Evolutionary conservation across 139 green algal species (phyloP), one percentile per base, ranked within the genome.

Genomic region (Coelastrella sp.): DNA sequence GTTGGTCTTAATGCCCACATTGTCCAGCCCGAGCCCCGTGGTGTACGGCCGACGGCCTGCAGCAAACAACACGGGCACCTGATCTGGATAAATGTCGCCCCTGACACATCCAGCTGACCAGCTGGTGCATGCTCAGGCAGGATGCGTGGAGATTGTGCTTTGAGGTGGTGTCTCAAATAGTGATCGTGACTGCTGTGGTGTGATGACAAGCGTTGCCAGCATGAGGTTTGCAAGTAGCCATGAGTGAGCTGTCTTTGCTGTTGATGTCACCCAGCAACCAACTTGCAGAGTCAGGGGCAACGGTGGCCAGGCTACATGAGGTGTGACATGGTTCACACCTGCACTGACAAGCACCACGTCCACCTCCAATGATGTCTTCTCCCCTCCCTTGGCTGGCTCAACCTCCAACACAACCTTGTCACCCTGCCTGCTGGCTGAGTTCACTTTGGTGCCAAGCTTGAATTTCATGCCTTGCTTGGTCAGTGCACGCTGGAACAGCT

Each of bases 391-490:
- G 56, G 94, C 82, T 6, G 95, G 91, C 93, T 96, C 95, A 84
- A 95, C 74, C 87, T 83, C 82, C 58, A 91, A 35, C 72, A 95
- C 93, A 15, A 99, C 95, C 1, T 70, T 87, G 49, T 93, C 92
- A 56, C 87, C 93, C 7, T 93, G 91, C 4, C 95, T 85, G 74
- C 95, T 92, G 11, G 96, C 96, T 22, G 82, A 90, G 10, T 93
- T 96, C 14, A 95, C 97, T 95, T 98, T 99, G 61, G 94, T 97
- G 59, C 90, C 89, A 74, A 99, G 95, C 95, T 98, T 99, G 95
- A 99, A 99, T 91, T 99, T 99, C 75, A 99, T 94, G 25, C 98
- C 98, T 92, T 99, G 98, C 96, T 99, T 99, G 75, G 97, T 91
- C 65, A 99, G 95, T 0, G 94, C 92, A 58, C 98, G 95, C 93